Percentiles rank a stretch among this genome's conserved stretches.
Evolutionary conservation across 768 basidiomycete genomes (phyloP).

Genomic region (Zangia roseola): DNA sequence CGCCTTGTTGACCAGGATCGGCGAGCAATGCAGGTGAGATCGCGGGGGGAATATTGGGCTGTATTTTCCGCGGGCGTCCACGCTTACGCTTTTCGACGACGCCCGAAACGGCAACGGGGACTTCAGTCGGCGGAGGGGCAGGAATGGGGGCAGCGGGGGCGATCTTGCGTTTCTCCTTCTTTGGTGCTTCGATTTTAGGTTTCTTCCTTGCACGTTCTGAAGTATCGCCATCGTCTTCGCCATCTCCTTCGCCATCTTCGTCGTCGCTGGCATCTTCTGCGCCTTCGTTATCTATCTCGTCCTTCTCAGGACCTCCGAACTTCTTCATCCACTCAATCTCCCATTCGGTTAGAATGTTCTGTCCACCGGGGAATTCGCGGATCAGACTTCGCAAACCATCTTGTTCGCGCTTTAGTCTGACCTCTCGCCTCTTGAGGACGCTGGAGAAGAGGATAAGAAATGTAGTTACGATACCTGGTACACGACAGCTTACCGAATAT

Average conservation of each 20-base stretch:
- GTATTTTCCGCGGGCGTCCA: slow-evolving; percentile 75
- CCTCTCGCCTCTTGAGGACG: slow-evolving; percentile 78
- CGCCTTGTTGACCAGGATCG: slow-evolving; percentile 15
- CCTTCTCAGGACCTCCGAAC: slow-evolving; percentile 77
- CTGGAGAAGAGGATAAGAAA: slow-evolving; percentile 32
- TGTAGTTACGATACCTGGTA: background rate
- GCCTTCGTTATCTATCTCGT: slow-evolving; percentile 54
- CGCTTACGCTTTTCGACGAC: slow-evolving; percentile 78
- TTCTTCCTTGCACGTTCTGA: slow-evolving; percentile 60
- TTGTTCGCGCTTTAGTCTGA: slow-evolving; percentile 69
- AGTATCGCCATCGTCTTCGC: slow-evolving; percentile 38
- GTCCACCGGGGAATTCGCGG: slow-evolving; percentile 70
- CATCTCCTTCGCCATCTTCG: slow-evolving; percentile 44
- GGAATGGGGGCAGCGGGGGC: slow-evolving; percentile 29
- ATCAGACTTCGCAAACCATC: slow-evolving; percentile 70
- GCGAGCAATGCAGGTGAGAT: slow-evolving; percentile 14
- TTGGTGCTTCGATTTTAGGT: slow-evolving; percentile 44
- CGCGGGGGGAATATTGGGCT: slow-evolving; percentile 43
- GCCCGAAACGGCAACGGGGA: slow-evolving; percentile 28
- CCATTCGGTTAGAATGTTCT: slow-evolving; percentile 70
- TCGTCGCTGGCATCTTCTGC: slow-evolving; percentile 44
- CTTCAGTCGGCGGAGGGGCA: slow-evolving; percentile 18
- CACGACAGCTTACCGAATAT: slow-evolving; percentile 55
- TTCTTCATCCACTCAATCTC: slow-evolving; percentile 69
- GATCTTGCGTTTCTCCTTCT: slow-evolving; percentile 44